Conservation (phyloP, 2,329 filamentous ascomycete species). For the Karstenula rhodostoma region DNA sequence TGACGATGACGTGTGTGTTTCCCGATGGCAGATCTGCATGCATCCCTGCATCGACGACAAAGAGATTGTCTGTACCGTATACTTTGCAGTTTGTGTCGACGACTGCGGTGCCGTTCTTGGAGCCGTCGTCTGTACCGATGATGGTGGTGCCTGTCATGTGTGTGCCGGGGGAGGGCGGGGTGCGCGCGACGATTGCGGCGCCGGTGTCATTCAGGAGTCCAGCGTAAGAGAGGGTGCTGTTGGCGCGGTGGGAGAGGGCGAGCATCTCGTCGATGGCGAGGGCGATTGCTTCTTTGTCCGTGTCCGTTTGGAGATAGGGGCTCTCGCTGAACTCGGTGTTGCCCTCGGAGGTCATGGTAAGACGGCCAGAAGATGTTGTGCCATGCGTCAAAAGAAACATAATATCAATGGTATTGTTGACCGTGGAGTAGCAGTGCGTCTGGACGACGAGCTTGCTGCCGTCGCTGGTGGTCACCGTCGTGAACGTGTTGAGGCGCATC, state of each 20-base stretch:
- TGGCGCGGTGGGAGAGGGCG: constrained; percentile 25
- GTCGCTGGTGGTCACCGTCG: constrained; percentile 47
- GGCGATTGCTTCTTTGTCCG: constrained; percentile 40
- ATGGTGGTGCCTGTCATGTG: constrained; percentile 49
- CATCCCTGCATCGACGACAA: constrained; percentile 69
- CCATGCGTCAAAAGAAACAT: constrained; percentile 28
- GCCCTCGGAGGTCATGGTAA: constrained; percentile 33
- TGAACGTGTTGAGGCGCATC: constrained; percentile 56
- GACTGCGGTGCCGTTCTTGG: constrained; percentile 63
- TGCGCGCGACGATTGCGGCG: constrained; percentile 48
- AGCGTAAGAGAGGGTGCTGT: constrained; percentile 24
- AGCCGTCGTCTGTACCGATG: constrained; percentile 66
- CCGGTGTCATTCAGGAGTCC: constrained; percentile 45
- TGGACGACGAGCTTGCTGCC: constrained; percentile 40
- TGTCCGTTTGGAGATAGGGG: constrained; percentile 59
- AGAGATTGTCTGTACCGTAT: constrained; percentile 53
- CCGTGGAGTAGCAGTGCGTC: constrained; percentile 51
- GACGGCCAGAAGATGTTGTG: constrained; percentile 26
- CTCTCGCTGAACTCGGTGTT: constrained; percentile 53
- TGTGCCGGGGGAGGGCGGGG: constrained; percentile 25
- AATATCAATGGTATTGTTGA: constrained; percentile 26
- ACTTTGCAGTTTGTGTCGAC: constrained; percentile 71
- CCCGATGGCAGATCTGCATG: constrained; percentile 72
- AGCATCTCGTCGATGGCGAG: constrained; percentile 56
- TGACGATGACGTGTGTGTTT: constrained; percentile 70